Evolutionary conservation across 163 green algal genomes (phyloP).

Genomic region (Chlamydomonas reinhardtii): DNA sequence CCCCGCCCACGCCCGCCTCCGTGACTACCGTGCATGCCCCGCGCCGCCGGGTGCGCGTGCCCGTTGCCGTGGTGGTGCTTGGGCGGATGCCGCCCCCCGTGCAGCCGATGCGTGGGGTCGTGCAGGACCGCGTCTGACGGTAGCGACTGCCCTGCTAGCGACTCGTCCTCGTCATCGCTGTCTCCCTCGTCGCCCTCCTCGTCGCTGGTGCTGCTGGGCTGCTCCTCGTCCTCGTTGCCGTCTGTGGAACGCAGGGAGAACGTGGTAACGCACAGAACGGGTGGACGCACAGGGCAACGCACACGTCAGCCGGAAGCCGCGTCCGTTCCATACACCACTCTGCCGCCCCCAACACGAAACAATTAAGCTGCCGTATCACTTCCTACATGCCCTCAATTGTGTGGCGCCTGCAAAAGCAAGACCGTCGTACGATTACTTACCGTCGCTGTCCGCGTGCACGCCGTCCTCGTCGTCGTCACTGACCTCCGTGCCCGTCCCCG

Average conservation of each 20-base stretch:
- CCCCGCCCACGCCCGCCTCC: not conserved
- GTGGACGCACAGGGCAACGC: no score
- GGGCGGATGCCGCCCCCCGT: not conserved
- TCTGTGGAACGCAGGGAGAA: no score
- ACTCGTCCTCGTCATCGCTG: conserved; percentile 31
- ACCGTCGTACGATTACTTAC: not conserved
- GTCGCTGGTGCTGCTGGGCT: conserved; percentile 25
- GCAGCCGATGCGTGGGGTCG: conserved; percentile 10
- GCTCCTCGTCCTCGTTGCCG: not conserved
- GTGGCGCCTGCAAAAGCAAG: no score
- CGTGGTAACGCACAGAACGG: no score
- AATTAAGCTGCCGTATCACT: no score
- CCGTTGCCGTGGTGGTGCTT: not conserved
- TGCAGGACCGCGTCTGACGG: conserved; percentile 43
- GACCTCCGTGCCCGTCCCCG: not conserved
- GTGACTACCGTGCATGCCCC: not conserved
- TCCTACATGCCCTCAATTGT: not conserved
- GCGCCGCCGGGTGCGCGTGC: not conserved
- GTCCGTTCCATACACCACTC: no score
- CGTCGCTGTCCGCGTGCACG: conserved; percentile 13
- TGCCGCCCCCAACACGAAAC: no score
- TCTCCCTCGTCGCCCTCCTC: conserved; percentile 28
- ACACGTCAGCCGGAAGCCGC: no score
- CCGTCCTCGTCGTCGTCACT: conserved; percentile 20
- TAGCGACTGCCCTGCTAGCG: conserved; percentile 22